A percentile compares a stretch with the other conserved stretches of the same genome.
These are phyloP conservation scores for Wickerhamomyces queroliae DNA, from an alignment of 805 yeast species.

Conservation along the genomic window DNA sequence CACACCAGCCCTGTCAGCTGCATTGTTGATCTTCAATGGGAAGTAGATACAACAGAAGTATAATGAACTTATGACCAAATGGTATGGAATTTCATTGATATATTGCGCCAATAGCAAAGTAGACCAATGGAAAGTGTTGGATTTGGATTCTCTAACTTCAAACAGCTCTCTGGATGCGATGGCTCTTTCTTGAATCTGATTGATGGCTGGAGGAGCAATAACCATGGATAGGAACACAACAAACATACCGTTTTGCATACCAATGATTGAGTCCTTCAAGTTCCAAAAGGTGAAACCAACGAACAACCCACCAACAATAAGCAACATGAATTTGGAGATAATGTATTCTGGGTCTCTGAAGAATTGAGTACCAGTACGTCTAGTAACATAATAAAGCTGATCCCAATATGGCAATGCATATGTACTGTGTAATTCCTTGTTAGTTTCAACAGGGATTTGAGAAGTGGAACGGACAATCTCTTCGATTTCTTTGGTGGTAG, in stretches of 20 bases:
- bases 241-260: slow-evolving; percentile 56
- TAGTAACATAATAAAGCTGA: slow-evolving; percentile 35
- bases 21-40: slow-evolving; percentile 35
- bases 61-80: slow-evolving; percentile 39
- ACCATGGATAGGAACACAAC: slow-evolving; percentile 54
- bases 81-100: slow-evolving; percentile 56
- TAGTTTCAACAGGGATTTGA: background rate
- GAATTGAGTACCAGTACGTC: slow-evolving; percentile 36
- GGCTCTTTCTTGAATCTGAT: slow-evolving; percentile 59
- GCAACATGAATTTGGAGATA: slow-evolving; percentile 48
- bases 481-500: slow-evolving; percentile 24
- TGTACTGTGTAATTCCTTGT: slow-evolving; percentile 4
- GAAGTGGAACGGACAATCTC: slow-evolving; percentile 19
- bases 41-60: slow-evolving; percentile 47
- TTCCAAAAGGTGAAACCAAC: slow-evolving; percentile 71
- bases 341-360: slow-evolving; percentile 61
- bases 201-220: slow-evolving; percentile 47
- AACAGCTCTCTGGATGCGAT: slow-evolving; percentile 52
- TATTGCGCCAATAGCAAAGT: slow-evolving; percentile 46
- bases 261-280: slow-evolving; percentile 43
- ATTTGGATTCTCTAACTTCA: slow-evolving; percentile 64
- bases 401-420: slow-evolving; percentile 34
- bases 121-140: slow-evolving; percentile 71
- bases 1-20: slow-evolving; percentile 41
- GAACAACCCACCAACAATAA: slow-evolving; percentile 50